phyloP scores from a whole-genome alignment of 208 protist genomes.

The Trypanosoma mega region DNA sequence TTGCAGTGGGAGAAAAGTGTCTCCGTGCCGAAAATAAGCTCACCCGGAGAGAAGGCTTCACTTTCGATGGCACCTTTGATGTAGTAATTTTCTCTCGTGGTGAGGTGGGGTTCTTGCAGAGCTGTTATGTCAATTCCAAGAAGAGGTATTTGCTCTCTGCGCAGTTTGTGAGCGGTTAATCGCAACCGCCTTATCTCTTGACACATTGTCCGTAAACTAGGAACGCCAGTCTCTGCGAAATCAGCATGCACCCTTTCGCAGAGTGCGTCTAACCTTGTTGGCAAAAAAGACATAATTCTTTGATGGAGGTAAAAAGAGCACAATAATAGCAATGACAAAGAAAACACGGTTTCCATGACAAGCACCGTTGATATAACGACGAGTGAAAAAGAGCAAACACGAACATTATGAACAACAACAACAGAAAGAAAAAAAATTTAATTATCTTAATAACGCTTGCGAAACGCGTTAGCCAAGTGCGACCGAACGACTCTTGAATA shows the following conservation, averaged over 20 bases:
- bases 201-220: constrained; percentile 19
- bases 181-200: constrained; percentile 15
- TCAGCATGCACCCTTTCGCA: constrained; percentile 31
- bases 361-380: neutral
- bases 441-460: constrained; percentile 12
- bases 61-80: neutral
- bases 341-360: neutral
- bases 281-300: constrained; percentile 3
- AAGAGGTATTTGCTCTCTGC: constrained; percentile 17
- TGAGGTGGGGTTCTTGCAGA: constrained; percentile 26
- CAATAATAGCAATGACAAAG: constrained; percentile 1
- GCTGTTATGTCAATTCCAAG: constrained; percentile 15
- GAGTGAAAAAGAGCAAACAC: neutral
- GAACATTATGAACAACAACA: neutral
- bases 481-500: neutral
- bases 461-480: constrained; percentile 19
- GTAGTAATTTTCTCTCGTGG: neutral
- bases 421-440: neutral
- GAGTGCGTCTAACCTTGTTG: constrained; percentile 18
- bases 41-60: neutral
- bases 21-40: constrained; percentile 21
- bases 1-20: constrained; percentile 27
- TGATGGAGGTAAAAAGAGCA: constrained; percentile 8
- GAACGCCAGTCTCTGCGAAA: neutral
- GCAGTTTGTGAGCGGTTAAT: constrained; percentile 9